Evolutionary conservation across 495 filamentous ascomycete species (phyloP).

Genomic region (Neurospora terricola): DNA sequence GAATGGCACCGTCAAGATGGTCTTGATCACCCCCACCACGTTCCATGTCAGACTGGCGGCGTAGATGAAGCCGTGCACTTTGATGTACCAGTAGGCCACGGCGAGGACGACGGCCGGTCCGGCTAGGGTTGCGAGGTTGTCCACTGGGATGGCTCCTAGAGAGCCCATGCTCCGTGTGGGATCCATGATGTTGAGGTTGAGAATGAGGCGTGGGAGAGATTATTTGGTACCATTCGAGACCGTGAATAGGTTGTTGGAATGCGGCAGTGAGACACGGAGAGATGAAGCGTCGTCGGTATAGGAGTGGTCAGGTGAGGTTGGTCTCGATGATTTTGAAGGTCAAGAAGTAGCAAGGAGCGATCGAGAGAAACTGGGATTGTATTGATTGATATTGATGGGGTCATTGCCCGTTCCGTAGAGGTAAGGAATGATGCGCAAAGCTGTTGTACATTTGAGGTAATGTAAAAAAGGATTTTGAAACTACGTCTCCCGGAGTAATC

Average conservation of each 20-base stretch:
- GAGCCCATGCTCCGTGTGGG: background rate
- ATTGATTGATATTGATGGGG: background rate
- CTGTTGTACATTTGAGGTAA: background rate
- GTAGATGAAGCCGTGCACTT: background rate
- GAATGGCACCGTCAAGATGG: background rate
- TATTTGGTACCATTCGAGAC: background rate
- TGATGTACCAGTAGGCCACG: background rate
- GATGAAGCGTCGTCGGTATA: too few species aligned
- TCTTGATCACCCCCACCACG: background rate
- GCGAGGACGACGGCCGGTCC: slow-evolving; percentile 6
- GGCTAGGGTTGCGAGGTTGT: slow-evolving; percentile 22
- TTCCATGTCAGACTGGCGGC: background rate
- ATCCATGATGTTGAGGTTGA: background rate
- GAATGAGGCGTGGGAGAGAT: background rate
- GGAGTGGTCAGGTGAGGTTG: background rate
- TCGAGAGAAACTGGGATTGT: background rate
- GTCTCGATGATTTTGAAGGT: background rate
- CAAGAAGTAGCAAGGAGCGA: background rate
- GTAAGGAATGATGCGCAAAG: background rate
- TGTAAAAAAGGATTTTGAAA: background rate
- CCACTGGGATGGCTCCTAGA: background rate
- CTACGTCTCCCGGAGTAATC: background rate
- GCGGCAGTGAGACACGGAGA: background rate
- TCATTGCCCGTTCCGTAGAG: background rate
- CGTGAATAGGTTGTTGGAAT: too few species aligned